phyloP scores from a whole-genome alignment of 164 flowering plant genomes.

The Nymphaea colorata region DNA sequence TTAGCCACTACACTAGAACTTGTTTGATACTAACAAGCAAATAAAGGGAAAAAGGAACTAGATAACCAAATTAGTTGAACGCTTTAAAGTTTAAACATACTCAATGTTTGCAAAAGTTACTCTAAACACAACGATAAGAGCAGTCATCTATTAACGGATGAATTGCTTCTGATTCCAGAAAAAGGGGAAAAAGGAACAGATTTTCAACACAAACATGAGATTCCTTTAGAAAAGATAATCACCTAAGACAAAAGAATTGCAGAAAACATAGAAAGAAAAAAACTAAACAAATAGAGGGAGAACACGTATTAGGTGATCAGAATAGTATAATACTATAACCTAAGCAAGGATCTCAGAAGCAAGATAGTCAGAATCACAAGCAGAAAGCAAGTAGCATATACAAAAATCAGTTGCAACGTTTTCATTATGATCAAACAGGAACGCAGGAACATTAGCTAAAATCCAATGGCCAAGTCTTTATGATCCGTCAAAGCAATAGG shows the following conservation, averaged over 20 bases:
- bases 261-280: no score
- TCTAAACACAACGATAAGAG: not conserved
- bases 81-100: not conserved
- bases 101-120: not conserved
- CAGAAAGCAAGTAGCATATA: not conserved
- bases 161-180: no score
- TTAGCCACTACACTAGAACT: not conserved
- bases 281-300: not conserved
- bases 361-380: not conserved
- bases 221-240: not conserved
- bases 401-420: not conserved
- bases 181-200: no score
- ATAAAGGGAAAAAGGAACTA: no score
- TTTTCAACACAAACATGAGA: not conserved
- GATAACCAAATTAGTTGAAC: not conserved
- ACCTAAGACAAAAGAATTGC: not conserved
- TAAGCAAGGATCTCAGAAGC: no score
- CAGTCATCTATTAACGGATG: no score
- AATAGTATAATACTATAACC: no score
- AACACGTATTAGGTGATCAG: not conserved
- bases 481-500: no score
- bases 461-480: no score
- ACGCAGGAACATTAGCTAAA: no score
- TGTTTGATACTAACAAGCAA: not conserved
- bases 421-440: no score